Evolutionary conservation across 176 grass and related monocot genomes (phyloP), one percentile per base, ranked within the genome.

Genomic region (Raddia distichophylla): DNA sequence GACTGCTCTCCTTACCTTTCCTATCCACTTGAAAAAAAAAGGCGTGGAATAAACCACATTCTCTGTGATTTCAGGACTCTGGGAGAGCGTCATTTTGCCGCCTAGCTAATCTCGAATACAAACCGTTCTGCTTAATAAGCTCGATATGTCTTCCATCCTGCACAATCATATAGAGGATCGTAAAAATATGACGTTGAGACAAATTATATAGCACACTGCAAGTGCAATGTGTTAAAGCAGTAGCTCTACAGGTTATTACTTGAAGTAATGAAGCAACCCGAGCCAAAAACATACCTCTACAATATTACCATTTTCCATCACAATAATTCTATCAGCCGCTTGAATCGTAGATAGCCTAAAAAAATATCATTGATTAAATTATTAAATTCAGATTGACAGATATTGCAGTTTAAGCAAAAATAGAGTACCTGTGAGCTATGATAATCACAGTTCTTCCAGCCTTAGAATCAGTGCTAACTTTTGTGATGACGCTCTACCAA

Each of bases 281-380:
- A 70, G 3, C 60, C 9, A 18, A 80, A 84, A 68, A 76, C 83
- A 53, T 91, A 99, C 96, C 96, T 99, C 93, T 47, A 93, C 64
- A 64, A 99, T 93, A 58, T 80, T 86, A 73, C 96, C 96, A 65
- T 84, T 89, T 84, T 95, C 93, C 93, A 95, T 99, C 52, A 95
- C 91, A 18, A 95, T 93, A 73, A 95, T 99, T 78, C 89, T 99
- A 71, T 95, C 93, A 67, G 93, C 87, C 55, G 93, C 87, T 88
- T 99, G 96, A 71, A 95, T 91, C 17, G 96, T 99, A 3, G 96
- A 99, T 88, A 99, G 65, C 69, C 96, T 99, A 90, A 11, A 87
- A 58, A 86, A 13, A 45, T 7, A 10, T 6, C 0, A 4, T 76
- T 14, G 52, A 5, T 60, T 68, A 10, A 51, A 54, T 58, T 77